Evolutionary conservation across 345 rosid species (phyloP), one percentile per base, ranked within the genome.

Genomic region (Corchorus olitorius): DNA sequence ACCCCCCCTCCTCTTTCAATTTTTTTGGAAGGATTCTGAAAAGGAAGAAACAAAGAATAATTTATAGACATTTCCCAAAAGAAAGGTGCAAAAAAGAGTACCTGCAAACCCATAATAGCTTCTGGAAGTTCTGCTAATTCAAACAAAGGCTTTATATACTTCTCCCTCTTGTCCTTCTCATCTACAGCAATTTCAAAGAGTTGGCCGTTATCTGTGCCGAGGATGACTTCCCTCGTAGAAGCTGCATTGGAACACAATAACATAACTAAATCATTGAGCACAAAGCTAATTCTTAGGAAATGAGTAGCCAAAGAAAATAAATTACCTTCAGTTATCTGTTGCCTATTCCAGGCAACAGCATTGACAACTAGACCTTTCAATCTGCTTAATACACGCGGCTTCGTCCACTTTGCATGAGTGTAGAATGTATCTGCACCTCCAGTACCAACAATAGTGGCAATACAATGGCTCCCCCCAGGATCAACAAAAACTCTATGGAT

Each of bases 391-490:
- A 88, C 74, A 52, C 98, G 99, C 3, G 99, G 97, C 88, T 89
- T 96, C 77, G 70, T 91, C 99, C 99, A 96, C 85, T 89, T 96
- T 1, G 97, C 97, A 81, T 96, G 99, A 73, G 89, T 88, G 45
- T 96, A 96, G 80, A 84, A 96, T 45, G 97, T 92, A 43, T 96
- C 99, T 34, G 97, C 90, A 66, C 98, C 97, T 27, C 94, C 97
- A 75, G 76, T 78, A 27, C 99, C 99, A 72, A 83, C 83, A 0
- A 96, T 87, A 7, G 95, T 92, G 60, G 97, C 93, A 76, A 96
- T 84, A 73, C 99, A 96, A 63, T 96, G 99, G 80, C 97, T 90
- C 39, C 99, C 99, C 14, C 98, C 98, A 66, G 99, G 99, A 84
- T 96, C 98, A 70, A 93, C 95, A 81, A 93, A 96, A 79, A 92